These are phyloP conservation scores for Suillus placidus DNA, from an alignment of 768 basidiomycete species.

Conservation along the genomic window DNA sequence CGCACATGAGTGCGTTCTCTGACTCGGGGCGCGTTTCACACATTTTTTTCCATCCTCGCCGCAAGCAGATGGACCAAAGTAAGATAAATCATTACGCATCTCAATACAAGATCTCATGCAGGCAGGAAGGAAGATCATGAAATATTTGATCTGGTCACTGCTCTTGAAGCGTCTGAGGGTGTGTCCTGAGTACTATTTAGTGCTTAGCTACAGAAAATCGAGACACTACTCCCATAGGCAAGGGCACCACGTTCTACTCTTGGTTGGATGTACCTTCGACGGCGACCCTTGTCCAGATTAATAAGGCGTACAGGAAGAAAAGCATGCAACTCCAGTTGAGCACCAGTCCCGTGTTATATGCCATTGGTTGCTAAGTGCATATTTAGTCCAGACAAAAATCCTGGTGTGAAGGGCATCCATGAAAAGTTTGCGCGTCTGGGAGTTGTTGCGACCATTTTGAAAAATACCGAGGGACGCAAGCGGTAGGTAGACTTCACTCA, in stretches of 20 bases:
- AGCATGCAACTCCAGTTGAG: constrained; percentile 88
- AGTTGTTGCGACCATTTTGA: constrained; percentile 79
- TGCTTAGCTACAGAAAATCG: background rate
- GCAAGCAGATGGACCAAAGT: constrained; percentile 74
- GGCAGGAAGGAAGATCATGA: constrained; percentile 83
- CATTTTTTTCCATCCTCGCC: background rate
- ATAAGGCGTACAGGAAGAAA: constrained; percentile 89
- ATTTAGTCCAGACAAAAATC: constrained; percentile 93
- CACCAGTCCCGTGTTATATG: background rate
- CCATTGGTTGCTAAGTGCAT: constrained; percentile 7
- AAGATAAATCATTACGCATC: constrained; percentile 11
- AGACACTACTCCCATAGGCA: constrained; percentile 47
- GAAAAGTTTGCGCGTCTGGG: constrained; percentile 93
- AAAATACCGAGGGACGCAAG: constrained; percentile 73
- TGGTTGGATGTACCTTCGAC: constrained; percentile 82
- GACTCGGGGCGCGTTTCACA: background rate
- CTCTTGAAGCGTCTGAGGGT: constrained; percentile 81
- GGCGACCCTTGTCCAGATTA: constrained; percentile 76
- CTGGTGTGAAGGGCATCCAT: constrained; percentile 75
- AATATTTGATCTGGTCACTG: constrained; percentile 91
- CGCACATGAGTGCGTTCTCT: background rate
- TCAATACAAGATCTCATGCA: constrained; percentile 8
- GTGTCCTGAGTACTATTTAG: constrained; percentile 16
- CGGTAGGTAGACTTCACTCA: constrained; percentile 50
- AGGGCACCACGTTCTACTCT: constrained; percentile 94